These are phyloP conservation scores for Chaetomiaceae sp. DNA, from an alignment of 2,329 filamentous ascomycete species.

Conservation along the genomic window DNA sequence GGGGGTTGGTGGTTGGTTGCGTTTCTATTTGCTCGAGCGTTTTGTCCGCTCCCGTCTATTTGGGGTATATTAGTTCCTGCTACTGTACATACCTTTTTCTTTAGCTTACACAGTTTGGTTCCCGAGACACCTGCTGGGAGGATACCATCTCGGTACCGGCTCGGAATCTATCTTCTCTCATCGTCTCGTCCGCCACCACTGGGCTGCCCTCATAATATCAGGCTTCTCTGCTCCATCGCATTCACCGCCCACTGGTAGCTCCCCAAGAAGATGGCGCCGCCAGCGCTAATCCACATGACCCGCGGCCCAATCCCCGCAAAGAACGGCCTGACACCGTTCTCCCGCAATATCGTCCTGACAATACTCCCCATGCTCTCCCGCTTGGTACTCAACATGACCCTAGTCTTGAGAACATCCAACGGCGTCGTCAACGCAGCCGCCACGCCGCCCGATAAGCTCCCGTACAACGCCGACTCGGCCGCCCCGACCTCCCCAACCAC, in stretches of 20 bases:
- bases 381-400: constrained; percentile 83
- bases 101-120: constrained; percentile 5
- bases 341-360: constrained; percentile 57
- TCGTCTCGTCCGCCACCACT: too few species aligned
- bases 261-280: constrained; percentile 89
- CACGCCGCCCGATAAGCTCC: constrained; percentile 75
- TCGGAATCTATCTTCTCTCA: not conserved
- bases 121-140: too few species aligned
- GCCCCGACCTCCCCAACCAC: constrained; percentile 53
- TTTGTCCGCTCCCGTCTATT: not conserved
- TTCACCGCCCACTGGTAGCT: constrained; percentile 90
- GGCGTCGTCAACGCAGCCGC: constrained; percentile 88
- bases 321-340: constrained; percentile 63
- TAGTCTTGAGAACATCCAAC: constrained; percentile 91
- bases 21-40: not conserved
- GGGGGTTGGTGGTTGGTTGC: not conserved
- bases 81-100: constrained; percentile 20
- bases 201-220: not conserved
- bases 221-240: constrained; percentile 47
- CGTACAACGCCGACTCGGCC: constrained; percentile 77
- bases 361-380: constrained; percentile 55
- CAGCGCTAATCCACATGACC: constrained; percentile 90
- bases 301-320: constrained; percentile 75
- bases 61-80: constrained; percentile 11
- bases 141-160: too few species aligned